phyloP scores from a whole-genome alignment of 768 basidiomycete genomes.

The Dioszegia hungarica region DNA sequence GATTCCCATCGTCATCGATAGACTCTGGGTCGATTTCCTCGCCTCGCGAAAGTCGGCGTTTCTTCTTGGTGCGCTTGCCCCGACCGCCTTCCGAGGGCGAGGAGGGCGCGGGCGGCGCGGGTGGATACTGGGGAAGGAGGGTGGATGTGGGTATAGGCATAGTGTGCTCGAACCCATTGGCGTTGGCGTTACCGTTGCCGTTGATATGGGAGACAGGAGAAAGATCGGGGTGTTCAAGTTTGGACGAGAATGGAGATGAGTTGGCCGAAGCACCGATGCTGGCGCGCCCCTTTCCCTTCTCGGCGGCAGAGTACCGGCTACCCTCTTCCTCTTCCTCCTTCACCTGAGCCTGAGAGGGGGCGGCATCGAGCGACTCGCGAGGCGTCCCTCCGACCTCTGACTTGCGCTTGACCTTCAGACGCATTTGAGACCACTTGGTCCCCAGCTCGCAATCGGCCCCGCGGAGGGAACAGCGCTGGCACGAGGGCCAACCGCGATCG shows the following conservation, averaged over 20 bases:
- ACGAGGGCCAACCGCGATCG: too few relatives aligned
- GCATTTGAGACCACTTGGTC: conserved; percentile 13
- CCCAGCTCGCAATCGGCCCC: conserved; percentile 5
- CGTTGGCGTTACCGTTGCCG: too few relatives aligned
- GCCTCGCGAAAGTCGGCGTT: conserved; percentile 17
- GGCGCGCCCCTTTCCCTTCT: conserved; percentile 30
- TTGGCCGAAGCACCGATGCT: too few relatives aligned
- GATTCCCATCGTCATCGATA: conserved; percentile 8
- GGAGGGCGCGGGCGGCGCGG: background rate
- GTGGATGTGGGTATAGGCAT: too few relatives aligned
- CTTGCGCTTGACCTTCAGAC: conserved; percentile 17
- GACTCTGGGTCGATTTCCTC: conserved; percentile 15
- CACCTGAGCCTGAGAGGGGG: too few relatives aligned
- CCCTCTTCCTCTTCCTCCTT: background rate
- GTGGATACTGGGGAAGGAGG: background rate
- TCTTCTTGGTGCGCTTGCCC: conserved; percentile 24
- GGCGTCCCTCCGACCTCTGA: background rate
- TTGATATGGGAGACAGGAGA: too few relatives aligned
- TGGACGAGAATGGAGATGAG: too few relatives aligned
- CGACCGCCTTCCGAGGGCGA: background rate
- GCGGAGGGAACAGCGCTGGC: conserved; percentile 14
- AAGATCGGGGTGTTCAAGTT: too few relatives aligned
- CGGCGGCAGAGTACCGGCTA: conserved; percentile 6
- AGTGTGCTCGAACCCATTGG: too few relatives aligned
- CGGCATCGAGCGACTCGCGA: too few relatives aligned